Percentiles rank a stretch among this genome's conserved stretches.
These are phyloP conservation scores for Dendrothele bispora DNA, from an alignment of 768 basidiomycete species.

Conservation along the genomic window DNA sequence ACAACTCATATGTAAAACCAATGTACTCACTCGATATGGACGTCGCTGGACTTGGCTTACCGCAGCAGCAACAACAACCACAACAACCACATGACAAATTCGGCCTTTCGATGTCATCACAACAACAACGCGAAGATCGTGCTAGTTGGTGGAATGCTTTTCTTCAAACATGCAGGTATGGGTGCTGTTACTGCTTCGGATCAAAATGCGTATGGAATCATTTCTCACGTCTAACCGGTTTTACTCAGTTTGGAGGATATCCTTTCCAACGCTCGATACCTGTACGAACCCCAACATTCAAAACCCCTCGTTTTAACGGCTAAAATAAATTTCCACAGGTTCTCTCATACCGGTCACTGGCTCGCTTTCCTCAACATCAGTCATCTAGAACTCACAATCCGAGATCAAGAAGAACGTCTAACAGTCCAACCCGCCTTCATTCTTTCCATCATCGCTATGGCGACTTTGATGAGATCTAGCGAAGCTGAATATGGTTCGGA, in stretches of 20 bases:
- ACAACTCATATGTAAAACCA: no score
- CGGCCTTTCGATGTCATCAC: slow-evolving; percentile 33
- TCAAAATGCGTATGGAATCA: no score
- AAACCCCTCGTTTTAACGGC: background rate
- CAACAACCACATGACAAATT: no score
- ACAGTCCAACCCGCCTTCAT: slow-evolving; percentile 73
- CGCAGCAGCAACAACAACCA: no score
- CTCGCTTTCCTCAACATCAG: slow-evolving; percentile 67
- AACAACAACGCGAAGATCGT: slow-evolving; percentile 32
- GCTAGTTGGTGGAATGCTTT: slow-evolving; percentile 53
- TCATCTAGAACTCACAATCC: slow-evolving; percentile 52
- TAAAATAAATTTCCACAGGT: slow-evolving; percentile 38
- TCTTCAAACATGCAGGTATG: slow-evolving; percentile 36
- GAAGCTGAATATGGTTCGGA: slow-evolving; percentile 53
- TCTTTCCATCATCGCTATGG: slow-evolving; percentile 66
- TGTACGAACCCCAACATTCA: slow-evolving; percentile 40
- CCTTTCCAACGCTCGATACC: slow-evolving; percentile 44
- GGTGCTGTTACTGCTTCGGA: no score
- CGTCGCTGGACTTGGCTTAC: no score
- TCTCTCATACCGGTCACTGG: slow-evolving; percentile 62
- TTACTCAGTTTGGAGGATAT: slow-evolving; percentile 47
- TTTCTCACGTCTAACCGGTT: no score
- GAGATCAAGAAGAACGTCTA: slow-evolving; percentile 49
- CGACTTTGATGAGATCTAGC: slow-evolving; percentile 72
- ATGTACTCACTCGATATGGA: no score